Conservation (phyloP, 2,329 filamentous ascomycete species). For the Colletotrichum neosansevieriae region DNA sequence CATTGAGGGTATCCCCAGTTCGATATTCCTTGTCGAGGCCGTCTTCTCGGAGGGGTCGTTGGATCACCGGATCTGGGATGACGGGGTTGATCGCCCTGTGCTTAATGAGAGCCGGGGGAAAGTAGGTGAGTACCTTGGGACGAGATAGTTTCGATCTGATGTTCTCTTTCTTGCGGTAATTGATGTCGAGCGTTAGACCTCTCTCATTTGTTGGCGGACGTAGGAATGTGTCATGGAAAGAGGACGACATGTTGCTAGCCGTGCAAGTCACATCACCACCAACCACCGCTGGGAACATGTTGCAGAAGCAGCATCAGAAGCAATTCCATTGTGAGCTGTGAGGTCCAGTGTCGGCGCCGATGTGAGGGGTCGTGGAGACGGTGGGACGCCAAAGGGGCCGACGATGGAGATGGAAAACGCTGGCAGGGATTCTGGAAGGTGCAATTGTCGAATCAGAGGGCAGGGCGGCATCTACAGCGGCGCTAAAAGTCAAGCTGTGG, state of each 20-base stretch:
- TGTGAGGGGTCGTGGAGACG: conserved; percentile 17
- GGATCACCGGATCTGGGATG: conserved; percentile 20
- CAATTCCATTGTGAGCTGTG: background rate
- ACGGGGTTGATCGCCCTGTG: conserved; percentile 5
- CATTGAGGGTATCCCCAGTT: conserved; percentile 19
- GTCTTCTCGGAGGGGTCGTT: conserved; percentile 17
- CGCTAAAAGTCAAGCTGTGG: conserved; percentile 19
- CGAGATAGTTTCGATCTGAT: conserved; percentile 3
- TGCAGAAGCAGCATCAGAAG: background rate
- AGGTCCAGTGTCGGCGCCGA: background rate
- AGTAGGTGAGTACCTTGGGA: background rate
- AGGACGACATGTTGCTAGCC: background rate
- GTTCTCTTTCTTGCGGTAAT: conserved; percentile 1
- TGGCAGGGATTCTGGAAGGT: conserved; percentile 28
- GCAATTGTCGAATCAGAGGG: conserved; percentile 36
- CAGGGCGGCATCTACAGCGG: conserved; percentile 17
- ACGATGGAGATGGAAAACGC: conserved; percentile 19
- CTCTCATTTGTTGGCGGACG: background rate
- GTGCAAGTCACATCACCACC: conserved; percentile 20
- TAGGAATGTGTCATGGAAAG: conserved; percentile 13
- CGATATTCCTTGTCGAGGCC: conserved; percentile 14
- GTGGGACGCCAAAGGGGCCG: conserved; percentile 13
- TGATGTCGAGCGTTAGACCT: background rate
- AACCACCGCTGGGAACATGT: conserved; percentile 2
- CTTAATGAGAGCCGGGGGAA: background rate